These are phyloP conservation scores for Penicillium paradoxum DNA, from an alignment of 495 filamentous ascomycete genomes.

Conservation along the genomic window DNA sequence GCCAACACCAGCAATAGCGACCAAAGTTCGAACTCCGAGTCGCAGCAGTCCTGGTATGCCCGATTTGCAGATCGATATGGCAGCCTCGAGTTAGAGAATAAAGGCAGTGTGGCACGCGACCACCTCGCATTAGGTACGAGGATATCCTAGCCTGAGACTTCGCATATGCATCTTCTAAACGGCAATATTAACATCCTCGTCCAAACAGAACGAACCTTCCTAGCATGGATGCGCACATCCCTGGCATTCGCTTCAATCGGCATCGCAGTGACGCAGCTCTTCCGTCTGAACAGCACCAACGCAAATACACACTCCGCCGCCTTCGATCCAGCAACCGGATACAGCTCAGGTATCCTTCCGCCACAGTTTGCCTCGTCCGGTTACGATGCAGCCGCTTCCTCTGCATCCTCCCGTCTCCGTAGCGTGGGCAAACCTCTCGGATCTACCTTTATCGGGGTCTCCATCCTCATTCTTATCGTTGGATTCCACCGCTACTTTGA, in stretches of 20 bases:
- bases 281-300: slow-evolving; percentile 74
- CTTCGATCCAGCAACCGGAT: slow-evolving; percentile 1
- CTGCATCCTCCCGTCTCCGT: slow-evolving; percentile 46
- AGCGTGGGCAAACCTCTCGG: slow-evolving; percentile 89
- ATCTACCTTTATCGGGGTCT: slow-evolving; percentile 83
- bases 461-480: slow-evolving; percentile 77
- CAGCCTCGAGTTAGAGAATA: slow-evolving; percentile 89
- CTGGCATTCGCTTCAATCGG: slow-evolving; percentile 95
- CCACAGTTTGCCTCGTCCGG: slow-evolving; percentile 7
- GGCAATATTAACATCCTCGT: neutral
- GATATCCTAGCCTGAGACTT: neutral
- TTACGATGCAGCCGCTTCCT: slow-evolving; percentile 10
- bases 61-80: slow-evolving; percentile 63
- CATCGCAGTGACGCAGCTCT: slow-evolving; percentile 93
- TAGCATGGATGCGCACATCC: slow-evolving; percentile 94
- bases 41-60: slow-evolving; percentile 45
- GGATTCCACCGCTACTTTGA: slow-evolving; percentile 71
- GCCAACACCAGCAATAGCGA: neutral
- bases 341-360: slow-evolving; percentile 19
- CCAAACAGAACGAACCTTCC: slow-evolving; percentile 80
- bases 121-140: slow-evolving; percentile 84
- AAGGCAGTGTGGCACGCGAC: slow-evolving; percentile 90
- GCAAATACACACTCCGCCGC: slow-evolving; percentile 1
- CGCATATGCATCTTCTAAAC: neutral
- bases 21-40: slow-evolving; percentile 12